Base-by-base conservation (phyloP, 768 basidiomycete species). In the Mycena pura region DNA sequence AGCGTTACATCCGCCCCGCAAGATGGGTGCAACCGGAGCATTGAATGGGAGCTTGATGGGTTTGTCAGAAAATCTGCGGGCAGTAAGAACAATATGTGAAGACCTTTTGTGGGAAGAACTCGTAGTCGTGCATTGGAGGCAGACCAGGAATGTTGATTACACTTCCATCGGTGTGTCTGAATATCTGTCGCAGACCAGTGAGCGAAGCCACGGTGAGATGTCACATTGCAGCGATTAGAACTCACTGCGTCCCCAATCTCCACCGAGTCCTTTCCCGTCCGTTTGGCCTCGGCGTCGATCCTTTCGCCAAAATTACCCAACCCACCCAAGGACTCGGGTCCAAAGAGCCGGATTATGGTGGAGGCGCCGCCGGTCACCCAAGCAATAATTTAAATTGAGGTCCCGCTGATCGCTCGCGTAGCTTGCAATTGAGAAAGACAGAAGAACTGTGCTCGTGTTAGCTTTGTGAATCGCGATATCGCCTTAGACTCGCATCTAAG, bases 81-180 rank as follows among this genome's bases (percentile, higher is more conserved):
- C n/a, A n/a, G n/a, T n/a, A n/a, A n/a, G n/a, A n/a, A n/a, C n/a
- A n/a, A n/a, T n/a, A n/a, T n/a, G n/a, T n/a, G n/a, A n/a, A n/a
- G n/a, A 62, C 66, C 34, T 62, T 13, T 41, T 70, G 67, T 7
- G 69, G 64, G 32, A 47, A 67, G 25, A 62, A 63, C 38, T 69
- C 70, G 43, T 70, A 60, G 45, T 70, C 69, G 41, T 69, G 67
- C 59, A 70, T 63, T 24, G 67, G 48, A 3, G 67, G 70, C 22
- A 73, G 41, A 5, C 72, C 72, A 21, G 68, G 55, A 15, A 70
- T 43, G 10, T 43, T n/a, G 19, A 72, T 31, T 4, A 71, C 14
- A 1, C 19, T 60, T 6, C 72, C 72, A n/a, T 68, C 55, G 0
- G 57, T 62, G 24, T 32, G 56, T 24, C 48, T 41, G 36, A 60